A percentile compares a stretch with the other conserved stretches of the same genome.
phyloP scores from a whole-genome alignment of 177 flowering plant genomes.

The Vitis hybrid region DNA sequence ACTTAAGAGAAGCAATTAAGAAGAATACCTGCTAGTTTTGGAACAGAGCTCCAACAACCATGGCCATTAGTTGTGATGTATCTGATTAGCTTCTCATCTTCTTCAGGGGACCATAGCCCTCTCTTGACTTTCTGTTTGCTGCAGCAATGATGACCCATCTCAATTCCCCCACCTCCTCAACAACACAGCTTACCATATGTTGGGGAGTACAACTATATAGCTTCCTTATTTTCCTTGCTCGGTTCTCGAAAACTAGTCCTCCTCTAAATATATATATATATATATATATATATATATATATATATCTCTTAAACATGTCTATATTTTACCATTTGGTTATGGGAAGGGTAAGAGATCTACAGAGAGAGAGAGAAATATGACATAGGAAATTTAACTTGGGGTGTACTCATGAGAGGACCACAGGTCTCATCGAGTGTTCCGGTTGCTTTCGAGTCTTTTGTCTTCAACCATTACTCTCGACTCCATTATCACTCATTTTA shows the following conservation, averaged over 20 bases:
- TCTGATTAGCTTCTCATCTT: constrained; percentile 49
- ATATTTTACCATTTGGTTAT: neutral
- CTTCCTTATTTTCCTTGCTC: constrained; percentile 1
- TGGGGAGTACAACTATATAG: no score
- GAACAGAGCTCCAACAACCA: constrained; percentile 61
- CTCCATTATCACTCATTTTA: neutral
- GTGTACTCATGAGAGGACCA: constrained; percentile 29
- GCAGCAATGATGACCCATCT: constrained; percentile 54
- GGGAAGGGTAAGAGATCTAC: neutral
- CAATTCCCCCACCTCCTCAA: neutral
- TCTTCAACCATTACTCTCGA: constrained; percentile 13
- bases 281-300: neutral
- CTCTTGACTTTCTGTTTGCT: constrained; percentile 57
- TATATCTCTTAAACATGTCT: neutral
- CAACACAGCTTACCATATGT: neutral
- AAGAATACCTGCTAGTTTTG: constrained; percentile 41
- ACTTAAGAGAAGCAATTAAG: neutral
- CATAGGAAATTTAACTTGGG: constrained; percentile 17
- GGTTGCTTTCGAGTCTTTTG: constrained; percentile 22
- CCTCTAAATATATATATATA: neutral
- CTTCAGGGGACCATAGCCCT: constrained; percentile 63
- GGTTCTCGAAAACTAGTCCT: neutral
- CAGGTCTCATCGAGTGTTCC: constrained; percentile 23
- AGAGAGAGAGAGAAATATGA: constrained; percentile 4
- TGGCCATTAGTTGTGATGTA: constrained; percentile 45